phyloP scores from a whole-genome alignment of 129 eudicot species.

The Deinandra increscens region DNA sequence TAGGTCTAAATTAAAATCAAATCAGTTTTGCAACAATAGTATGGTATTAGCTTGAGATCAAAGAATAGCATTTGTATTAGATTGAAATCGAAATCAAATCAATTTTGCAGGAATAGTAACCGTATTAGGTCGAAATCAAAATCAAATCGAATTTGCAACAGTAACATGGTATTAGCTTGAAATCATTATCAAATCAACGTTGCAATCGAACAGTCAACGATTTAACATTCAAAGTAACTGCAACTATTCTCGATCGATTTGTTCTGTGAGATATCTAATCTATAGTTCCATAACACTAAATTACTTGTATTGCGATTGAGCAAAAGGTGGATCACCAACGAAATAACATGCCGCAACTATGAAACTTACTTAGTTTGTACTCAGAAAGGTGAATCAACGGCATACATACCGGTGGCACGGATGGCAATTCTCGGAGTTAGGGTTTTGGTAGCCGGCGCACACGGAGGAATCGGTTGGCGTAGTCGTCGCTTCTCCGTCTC shows the following conservation, averaged over 20 bases:
- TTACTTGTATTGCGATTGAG: neutral
- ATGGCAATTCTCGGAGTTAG: conserved; percentile 4
- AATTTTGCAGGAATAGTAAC: no score
- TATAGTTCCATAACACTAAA: no score
- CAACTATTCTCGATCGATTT: no score
- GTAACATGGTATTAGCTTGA: no score
- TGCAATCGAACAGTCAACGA: neutral
- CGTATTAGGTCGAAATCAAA: neutral
- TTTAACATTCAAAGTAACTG: neutral
- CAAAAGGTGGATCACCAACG: neutral
- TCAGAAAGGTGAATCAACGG: neutral
- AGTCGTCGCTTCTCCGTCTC: neutral
- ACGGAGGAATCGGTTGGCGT: neutral
- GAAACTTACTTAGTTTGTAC: no score
- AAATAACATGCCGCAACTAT: neutral
- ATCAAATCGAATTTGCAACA: neutral
- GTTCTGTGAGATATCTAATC: no score
- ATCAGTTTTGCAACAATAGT: neutral
- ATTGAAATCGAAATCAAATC: neutral
- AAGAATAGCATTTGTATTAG: no score
- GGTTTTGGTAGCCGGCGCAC: conserved; percentile 13
- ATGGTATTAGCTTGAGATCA: no score
- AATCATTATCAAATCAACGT: neutral
- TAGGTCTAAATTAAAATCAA: neutral
- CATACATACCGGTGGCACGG: neutral